A percentile compares a stretch with the other conserved stretches of the same genome.
Conservation (phyloP, 148 eudicot genomes). For the Rhododendron ferrugineum region DNA sequence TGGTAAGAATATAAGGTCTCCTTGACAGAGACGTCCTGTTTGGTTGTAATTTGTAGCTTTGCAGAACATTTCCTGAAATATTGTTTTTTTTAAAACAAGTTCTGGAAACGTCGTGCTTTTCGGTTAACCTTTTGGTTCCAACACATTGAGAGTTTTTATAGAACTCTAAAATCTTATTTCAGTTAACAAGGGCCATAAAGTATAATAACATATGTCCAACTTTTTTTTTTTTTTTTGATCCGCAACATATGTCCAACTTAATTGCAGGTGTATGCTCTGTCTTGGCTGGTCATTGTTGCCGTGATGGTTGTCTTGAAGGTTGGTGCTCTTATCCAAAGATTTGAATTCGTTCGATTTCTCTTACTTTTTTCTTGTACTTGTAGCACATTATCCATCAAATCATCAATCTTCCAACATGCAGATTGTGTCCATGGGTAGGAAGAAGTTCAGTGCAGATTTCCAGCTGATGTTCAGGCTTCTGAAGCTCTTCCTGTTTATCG, state of each 20-base stretch:
- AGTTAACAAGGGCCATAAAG: background rate
- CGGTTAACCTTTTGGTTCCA: background rate
- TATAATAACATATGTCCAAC: background rate
- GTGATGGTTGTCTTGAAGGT: slow-evolving; percentile 66
- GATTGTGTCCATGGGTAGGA: slow-evolving; percentile 23
- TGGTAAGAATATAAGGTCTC: slow-evolving; percentile 1
- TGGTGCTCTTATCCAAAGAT: background rate
- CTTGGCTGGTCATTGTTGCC: slow-evolving; percentile 78
- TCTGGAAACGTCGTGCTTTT: background rate
- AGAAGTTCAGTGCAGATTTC: slow-evolving; percentile 15
- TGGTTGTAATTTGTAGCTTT: background rate
- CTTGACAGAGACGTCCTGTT: background rate
- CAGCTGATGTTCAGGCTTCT: slow-evolving; percentile 21
- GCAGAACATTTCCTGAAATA: background rate
- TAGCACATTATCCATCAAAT: background rate
- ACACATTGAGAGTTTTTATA: background rate
- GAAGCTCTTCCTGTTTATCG: slow-evolving; percentile 17
- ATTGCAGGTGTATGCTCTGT: slow-evolving; percentile 61
- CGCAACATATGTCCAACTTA: background rate
- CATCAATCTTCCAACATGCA: background rate
- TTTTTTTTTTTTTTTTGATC: too few species aligned
- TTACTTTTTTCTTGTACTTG: background rate
- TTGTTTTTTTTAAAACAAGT: background rate
- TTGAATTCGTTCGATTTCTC: background rate
- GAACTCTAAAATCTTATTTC: background rate